These are phyloP conservation scores for Inga laurina DNA, from an alignment of 306 rosid species.

Conservation along the genomic window DNA sequence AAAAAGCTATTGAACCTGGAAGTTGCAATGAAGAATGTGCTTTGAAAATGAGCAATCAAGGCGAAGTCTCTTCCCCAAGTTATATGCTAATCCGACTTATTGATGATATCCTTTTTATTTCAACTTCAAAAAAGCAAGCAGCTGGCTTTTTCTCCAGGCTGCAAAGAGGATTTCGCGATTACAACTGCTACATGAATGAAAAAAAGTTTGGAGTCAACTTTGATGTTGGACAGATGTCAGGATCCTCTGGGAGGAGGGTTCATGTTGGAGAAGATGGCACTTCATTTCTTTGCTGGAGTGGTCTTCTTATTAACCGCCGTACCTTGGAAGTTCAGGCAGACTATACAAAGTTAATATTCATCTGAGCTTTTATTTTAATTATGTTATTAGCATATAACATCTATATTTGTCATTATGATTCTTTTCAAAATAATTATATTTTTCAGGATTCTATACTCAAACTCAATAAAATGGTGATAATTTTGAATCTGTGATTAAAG, in stretches of 20 bases:
- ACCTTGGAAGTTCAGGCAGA: conserved; percentile 88
- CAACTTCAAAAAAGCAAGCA: conserved; percentile 81
- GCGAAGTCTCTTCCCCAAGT: conserved; percentile 31
- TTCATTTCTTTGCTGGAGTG: conserved; percentile 85
- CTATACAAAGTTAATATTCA: conserved; percentile 64
- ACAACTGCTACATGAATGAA: conserved; percentile 88
- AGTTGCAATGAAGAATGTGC: conserved; percentile 32
- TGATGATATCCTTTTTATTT: conserved; percentile 81
- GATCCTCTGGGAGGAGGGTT: conserved; percentile 47
- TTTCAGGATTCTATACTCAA: background rate
- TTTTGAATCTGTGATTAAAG: conserved; percentile 7
- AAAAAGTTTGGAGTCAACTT: conserved; percentile 74
- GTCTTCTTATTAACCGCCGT: conserved; percentile 78
- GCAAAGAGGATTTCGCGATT: conserved; percentile 73
- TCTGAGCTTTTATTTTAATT: conserved; percentile 19
- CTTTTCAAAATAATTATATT: background rate
- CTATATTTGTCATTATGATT: conserved; percentile 30
- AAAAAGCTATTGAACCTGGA: conserved; percentile 44
- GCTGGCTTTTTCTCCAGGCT: conserved; percentile 63
- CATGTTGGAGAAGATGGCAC: conserved; percentile 52
- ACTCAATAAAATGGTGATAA: background rate
- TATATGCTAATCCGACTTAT: conserved; percentile 62
- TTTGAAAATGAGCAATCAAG: conserved; percentile 28
- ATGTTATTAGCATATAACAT: conserved; percentile 26
- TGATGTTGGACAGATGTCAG: conserved; percentile 44